Conservation (phyloP, 83 land plant genomes). For the Picea engelmannii region DNA sequence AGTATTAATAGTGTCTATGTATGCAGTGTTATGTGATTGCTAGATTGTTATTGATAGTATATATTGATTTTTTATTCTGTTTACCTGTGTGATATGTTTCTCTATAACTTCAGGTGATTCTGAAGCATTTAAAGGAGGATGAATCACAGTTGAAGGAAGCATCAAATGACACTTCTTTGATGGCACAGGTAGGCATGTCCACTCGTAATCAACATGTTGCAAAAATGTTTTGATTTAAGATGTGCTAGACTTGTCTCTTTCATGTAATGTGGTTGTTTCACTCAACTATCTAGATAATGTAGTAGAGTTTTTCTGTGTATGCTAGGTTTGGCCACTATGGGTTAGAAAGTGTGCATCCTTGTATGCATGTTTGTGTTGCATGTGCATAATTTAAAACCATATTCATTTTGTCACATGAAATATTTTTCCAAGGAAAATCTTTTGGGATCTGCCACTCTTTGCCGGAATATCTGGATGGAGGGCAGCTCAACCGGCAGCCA, state of each 20-base stretch:
- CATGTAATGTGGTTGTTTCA: neutral
- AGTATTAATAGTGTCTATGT: neutral
- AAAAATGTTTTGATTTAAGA: neutral
- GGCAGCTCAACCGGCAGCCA: too few relatives aligned
- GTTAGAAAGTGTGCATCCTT: neutral
- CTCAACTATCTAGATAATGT: neutral
- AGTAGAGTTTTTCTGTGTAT: neutral
- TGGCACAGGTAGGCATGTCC: conserved; percentile 27
- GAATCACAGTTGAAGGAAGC: conserved; percentile 13
- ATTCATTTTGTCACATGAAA: neutral
- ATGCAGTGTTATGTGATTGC: neutral
- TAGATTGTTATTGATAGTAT: neutral
- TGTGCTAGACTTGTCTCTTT: neutral
- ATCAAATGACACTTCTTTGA: conserved; percentile 16
- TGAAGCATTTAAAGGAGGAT: conserved; percentile 27
- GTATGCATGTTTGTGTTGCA: neutral
- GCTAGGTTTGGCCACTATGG: neutral
- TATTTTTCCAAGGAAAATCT: neutral
- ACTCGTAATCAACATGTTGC: neutral
- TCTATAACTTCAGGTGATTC: conserved; percentile 17
- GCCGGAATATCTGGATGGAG: too few relatives aligned
- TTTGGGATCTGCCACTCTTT: too few relatives aligned
- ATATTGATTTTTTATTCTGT: neutral
- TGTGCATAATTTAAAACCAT: neutral
- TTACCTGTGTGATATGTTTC: too few relatives aligned